These are phyloP conservation scores for Colletotrichum sp. DNA, from an alignment of 2,329 filamentous ascomycete genomes.

Conservation along the genomic window DNA sequence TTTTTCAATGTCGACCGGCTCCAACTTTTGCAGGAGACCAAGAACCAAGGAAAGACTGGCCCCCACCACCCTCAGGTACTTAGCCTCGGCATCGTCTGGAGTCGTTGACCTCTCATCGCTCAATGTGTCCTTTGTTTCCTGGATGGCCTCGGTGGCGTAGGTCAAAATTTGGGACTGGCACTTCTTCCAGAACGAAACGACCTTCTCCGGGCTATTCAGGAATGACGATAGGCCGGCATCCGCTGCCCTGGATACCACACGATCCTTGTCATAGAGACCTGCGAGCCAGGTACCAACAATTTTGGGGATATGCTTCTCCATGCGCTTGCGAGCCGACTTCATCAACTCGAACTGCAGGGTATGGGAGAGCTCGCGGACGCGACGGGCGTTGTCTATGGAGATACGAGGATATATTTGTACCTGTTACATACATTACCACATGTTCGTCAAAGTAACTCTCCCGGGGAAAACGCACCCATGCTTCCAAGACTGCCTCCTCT, in stretches of 20 bases:
- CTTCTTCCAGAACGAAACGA: conserved; percentile 75
- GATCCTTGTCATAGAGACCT: conserved; percentile 86
- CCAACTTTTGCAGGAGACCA: conserved; percentile 55
- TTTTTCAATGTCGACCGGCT: conserved; percentile 60
- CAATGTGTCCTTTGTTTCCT: conserved; percentile 80
- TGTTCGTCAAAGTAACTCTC: conserved; percentile 30
- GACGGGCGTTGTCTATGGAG: conserved; percentile 87
- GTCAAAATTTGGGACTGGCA: conserved; percentile 83
- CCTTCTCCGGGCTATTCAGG: conserved; percentile 81
- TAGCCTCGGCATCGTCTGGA: conserved; percentile 82
- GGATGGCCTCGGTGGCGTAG: conserved; percentile 80
- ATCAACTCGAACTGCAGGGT: conserved; percentile 69
- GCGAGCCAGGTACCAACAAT: conserved; percentile 90
- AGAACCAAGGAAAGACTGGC: conserved; percentile 61
- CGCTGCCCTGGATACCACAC: conserved; percentile 76
- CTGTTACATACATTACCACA: conserved; percentile 55
- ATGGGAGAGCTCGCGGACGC: conserved; percentile 88
- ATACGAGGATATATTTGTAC: conserved; percentile 85
- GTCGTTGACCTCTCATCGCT: conserved; percentile 90
- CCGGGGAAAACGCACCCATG: conserved; percentile 70
- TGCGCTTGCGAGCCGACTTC: conserved; percentile 75
- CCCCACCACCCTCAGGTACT: conserved; percentile 77
- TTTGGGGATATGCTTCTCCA: conserved; percentile 78
- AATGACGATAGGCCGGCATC: conserved; percentile 77
- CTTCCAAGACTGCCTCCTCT: conserved; percentile 84